Conservation (phyloP, 2,329 filamentous ascomycete genomes). For the Trichoderma afroharzianum region DNA sequence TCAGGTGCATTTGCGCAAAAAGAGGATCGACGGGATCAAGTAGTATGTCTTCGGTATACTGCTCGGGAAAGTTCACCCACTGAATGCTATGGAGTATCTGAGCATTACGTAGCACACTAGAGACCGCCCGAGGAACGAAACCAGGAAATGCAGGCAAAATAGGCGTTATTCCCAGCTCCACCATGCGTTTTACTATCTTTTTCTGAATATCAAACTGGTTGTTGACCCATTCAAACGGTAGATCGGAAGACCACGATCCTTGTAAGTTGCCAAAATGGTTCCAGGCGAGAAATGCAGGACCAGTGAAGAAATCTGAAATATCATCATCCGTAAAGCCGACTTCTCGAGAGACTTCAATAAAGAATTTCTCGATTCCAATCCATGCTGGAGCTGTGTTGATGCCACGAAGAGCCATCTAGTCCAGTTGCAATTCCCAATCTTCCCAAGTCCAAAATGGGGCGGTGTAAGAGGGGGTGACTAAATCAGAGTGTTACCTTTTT, state of each 20-base stretch:
- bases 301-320: conserved; percentile 43
- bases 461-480: conserved; percentile 50
- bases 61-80: neutral
- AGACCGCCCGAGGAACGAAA: neutral
- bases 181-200: neutral
- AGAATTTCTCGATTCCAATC: conserved; percentile 48
- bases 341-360: conserved; percentile 25
- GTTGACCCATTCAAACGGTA: conserved; percentile 36
- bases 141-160: neutral
- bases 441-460: conserved; percentile 48
- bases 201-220: neutral
- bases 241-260: conserved; percentile 43
- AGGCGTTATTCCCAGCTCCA: neutral
- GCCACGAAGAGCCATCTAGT: conserved; percentile 49
- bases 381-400: conserved; percentile 49
- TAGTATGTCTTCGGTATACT: neutral
- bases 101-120: neutral
- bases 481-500: neutral
- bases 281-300: conserved; percentile 49
- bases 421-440: conserved; percentile 49
- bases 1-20: neutral
- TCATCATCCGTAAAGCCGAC: conserved; percentile 30
- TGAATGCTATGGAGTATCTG: neutral
- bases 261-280: conserved; percentile 52
- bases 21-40: neutral